These are phyloP conservation scores for Candida parachauliodes DNA, from an alignment of 805 yeast species.

Conservation along the genomic window DNA sequence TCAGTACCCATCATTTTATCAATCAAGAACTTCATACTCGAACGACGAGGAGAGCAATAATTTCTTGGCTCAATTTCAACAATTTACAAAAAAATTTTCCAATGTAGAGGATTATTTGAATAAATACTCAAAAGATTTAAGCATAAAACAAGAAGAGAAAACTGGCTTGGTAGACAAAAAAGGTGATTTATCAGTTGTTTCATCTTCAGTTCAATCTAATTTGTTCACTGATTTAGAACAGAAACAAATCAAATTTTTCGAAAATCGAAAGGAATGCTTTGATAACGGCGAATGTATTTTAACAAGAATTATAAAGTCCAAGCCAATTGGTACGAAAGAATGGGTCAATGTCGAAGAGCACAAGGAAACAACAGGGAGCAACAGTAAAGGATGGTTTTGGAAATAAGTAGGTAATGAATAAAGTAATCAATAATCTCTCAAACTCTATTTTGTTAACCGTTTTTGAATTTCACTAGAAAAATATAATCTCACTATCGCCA, in stretches of 20 bases:
- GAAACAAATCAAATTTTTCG: slow-evolving; percentile 27
- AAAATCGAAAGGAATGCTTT: slow-evolving; percentile 30
- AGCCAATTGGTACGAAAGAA: slow-evolving; percentile 29
- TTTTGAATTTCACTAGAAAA: too few relatives aligned
- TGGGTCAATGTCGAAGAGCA: slow-evolving; percentile 32
- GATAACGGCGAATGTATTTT: slow-evolving; percentile 36
- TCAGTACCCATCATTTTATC: slow-evolving; percentile 14
- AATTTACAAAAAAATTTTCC: slow-evolving; percentile 1
- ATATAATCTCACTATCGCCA: too few relatives aligned
- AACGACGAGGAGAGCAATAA: slow-evolving; percentile 4
- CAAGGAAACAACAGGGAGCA: slow-evolving; percentile 7
- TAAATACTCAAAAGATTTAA: slow-evolving; percentile 30
- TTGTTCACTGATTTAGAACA: slow-evolving; percentile 23
- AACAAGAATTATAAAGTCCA: slow-evolving; percentile 26
- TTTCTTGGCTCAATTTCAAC: not conserved
- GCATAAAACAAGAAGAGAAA: slow-evolving; percentile 10
- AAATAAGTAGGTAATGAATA: too few relatives aligned
- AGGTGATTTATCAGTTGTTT: slow-evolving; percentile 16
- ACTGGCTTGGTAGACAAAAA: not conserved
- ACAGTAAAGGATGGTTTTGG: slow-evolving; percentile 12
- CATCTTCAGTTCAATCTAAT: slow-evolving; percentile 24
- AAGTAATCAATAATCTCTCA: too few relatives aligned
- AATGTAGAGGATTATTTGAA: slow-evolving; percentile 2
- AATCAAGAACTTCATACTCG: slow-evolving; percentile 9
- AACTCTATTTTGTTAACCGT: too few relatives aligned